Conservation (phyloP, 2,329 filamentous ascomycete genomes). For the Dendrostoma leiphaemia region DNA sequence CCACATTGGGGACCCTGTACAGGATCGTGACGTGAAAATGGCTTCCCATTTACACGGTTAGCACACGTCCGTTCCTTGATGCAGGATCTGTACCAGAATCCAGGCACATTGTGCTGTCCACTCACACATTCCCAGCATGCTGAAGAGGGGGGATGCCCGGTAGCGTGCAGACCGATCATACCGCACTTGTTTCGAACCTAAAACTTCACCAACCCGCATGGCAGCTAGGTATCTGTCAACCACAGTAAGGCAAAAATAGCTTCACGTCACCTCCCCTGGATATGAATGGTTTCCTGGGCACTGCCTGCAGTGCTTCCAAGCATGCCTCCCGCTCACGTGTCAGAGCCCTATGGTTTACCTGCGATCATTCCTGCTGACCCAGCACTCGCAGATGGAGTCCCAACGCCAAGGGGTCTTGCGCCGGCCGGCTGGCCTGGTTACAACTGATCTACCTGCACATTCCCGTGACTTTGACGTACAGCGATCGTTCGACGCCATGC, state of each 20-base stretch:
- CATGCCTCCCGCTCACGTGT: background rate
- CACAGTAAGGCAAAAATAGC: too few species aligned
- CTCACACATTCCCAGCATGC: background rate
- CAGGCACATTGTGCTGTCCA: too few species aligned
- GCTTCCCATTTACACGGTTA: too few species aligned
- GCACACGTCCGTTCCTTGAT: too few species aligned
- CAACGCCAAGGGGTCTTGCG: background rate
- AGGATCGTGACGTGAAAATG: too few species aligned
- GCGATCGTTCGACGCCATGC: too few species aligned
- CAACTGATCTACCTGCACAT: conserved; percentile 1
- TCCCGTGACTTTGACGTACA: background rate
- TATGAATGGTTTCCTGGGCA: background rate
- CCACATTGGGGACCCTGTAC: too few species aligned
- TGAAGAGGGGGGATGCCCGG: background rate
- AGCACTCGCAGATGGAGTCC: background rate
- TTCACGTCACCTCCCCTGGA: too few species aligned
- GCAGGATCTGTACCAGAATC: too few species aligned
- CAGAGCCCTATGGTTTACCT: too few species aligned
- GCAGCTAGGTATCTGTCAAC: too few species aligned
- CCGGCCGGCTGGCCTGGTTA: background rate
- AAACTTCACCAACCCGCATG: conserved; percentile 2
- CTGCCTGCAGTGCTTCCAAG: background rate
- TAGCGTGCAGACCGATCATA: conserved; percentile 6
- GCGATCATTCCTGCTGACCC: background rate
- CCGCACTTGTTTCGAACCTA: conserved; percentile 15